Conservation (phyloP, 176 grass and related monocot genomes). For the Puccinellia tenuiflora region DNA sequence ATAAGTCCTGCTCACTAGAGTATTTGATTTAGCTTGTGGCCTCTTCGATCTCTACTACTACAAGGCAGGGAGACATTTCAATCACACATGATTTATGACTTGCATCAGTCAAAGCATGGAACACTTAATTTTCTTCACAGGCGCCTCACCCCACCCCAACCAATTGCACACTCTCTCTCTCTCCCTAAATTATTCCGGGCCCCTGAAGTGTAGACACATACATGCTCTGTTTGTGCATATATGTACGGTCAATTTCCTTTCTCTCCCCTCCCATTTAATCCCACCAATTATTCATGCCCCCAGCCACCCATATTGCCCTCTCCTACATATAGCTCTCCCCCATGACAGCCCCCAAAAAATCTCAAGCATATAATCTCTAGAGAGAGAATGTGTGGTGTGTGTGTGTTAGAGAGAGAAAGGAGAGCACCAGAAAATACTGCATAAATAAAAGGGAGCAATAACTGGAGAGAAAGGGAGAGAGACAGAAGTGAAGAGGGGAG, state of each 20-base stretch:
- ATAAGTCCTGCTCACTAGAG: neutral
- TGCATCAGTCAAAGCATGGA: slow-evolving; percentile 21
- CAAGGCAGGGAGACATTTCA: slow-evolving; percentile 1
- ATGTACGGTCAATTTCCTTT: neutral
- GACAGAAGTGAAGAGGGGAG: neutral
- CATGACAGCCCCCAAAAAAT: slow-evolving; percentile 34
- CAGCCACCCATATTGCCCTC: slow-evolving; percentile 55
- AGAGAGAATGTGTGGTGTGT: neutral
- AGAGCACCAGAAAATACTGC: neutral
- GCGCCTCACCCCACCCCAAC: neutral
- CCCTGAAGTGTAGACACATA: neutral
- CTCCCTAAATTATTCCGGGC: neutral
- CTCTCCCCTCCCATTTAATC: slow-evolving; percentile 1
- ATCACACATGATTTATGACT: neutral
- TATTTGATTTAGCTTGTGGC: neutral
- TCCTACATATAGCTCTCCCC: neutral
- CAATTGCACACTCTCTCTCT: neutral
- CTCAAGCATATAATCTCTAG: slow-evolving; percentile 27
- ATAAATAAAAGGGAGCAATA: slow-evolving; percentile 28
- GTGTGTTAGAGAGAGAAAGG: neutral
- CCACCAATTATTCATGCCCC: slow-evolving; percentile 58
- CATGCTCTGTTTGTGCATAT: slow-evolving; percentile 18
- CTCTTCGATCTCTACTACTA: neutral
- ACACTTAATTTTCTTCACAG: slow-evolving; percentile 17
- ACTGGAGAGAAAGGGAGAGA: neutral